phyloP scores from a whole-genome alignment of 305 asterid genomes.

The Fraxinus xanthoxyloides region DNA sequence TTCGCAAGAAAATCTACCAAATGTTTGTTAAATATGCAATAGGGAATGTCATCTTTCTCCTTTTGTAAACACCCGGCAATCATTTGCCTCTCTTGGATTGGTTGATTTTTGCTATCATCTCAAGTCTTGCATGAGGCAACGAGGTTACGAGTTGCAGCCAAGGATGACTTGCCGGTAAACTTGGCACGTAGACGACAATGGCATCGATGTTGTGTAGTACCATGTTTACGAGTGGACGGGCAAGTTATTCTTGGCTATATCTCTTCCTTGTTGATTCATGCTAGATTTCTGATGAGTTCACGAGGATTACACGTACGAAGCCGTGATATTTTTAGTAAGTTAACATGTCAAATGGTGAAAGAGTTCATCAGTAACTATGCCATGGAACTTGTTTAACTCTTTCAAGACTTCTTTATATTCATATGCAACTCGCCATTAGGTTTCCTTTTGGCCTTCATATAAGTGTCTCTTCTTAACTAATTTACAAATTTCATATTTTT shows the following conservation, averaged over 20 bases:
- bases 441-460: neutral
- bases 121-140: constrained; percentile 57
- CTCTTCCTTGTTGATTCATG: constrained; percentile 48
- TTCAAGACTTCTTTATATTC: neutral
- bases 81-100: constrained; percentile 21
- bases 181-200: neutral
- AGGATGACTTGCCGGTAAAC: constrained; percentile 81
- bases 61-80: constrained; percentile 13
- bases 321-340: neutral
- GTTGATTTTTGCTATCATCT: constrained; percentile 38
- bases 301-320: neutral
- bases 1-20: constrained; percentile 7
- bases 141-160: constrained; percentile 58
- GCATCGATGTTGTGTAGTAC: neutral
- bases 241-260: constrained; percentile 59
- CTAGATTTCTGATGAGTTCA: constrained; percentile 46
- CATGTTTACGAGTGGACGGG: constrained; percentile 15
- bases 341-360: neutral
- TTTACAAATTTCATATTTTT: neutral
- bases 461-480: neutral
- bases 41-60: constrained; percentile 28
- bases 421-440: neutral
- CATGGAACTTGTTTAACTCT: neutral
- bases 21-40: neutral
- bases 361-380: neutral